Evolutionary conservation across 371 early-diverging fungal genomes (phyloP), one percentile per base, ranked within the genome.

Genomic region (Saksenaea vasiformis): DNA sequence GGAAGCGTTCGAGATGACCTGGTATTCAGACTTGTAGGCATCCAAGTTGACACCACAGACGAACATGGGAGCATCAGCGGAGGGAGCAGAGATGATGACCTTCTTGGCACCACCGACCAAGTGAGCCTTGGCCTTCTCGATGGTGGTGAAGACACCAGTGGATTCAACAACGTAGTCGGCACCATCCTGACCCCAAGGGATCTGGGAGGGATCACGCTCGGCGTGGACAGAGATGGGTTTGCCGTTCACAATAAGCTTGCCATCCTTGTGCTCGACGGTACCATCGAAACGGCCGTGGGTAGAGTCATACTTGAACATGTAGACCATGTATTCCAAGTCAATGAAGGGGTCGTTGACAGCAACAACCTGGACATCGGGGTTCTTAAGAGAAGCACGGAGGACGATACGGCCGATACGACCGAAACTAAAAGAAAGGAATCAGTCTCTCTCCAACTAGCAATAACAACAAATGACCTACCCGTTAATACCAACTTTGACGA

Each of bases 341-440:
- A 98, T 92, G 91, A 97, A 96, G 60, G 99, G 99, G 79, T 99
- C 99, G 87, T 99, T 99, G 87, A 99, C 87, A 62, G 96, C 90
- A 54, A 94, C 93, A 61, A 99, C 97, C 64, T 93, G 77, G 64
- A 98, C 90, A 24, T 87, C 79, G 43, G 80, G 74, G 83, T 92
- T 82, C 67, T 86, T 76, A 36, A 95, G 83, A 53, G 95, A 84
- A 66, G 95, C 92, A 75, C 97, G 94, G 81, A 98, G 88, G 61
- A 99, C 98, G 67, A 98, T 89, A 81, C 99, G 99, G 64, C 99
- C 99, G 72, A 99, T 99, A 80, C 99, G 93, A 80, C 96, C 96
- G 82, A 96, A 95, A 60, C 95, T 93, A 43, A 37, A 47, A 54
- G 24, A 36, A 11, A 31, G 22, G 15, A 7, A 19, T 17, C 37